Evolutionary conservation across 2,329 filamentous ascomycete species (phyloP).

Genomic region (Fusarium austroafricanum): DNA sequence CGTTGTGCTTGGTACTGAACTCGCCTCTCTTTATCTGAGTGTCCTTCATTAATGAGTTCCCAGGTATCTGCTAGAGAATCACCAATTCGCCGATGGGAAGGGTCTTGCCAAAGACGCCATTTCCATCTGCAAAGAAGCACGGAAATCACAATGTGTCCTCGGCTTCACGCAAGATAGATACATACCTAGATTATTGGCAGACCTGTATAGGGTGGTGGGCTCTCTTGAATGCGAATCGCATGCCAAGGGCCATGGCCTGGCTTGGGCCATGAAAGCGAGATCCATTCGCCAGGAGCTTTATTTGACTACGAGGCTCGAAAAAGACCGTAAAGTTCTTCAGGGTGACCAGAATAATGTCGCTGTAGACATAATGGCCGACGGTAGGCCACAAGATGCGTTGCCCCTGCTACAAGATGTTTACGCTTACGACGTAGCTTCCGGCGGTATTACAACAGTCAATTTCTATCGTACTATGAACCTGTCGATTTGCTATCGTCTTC

Average conservation of each 20-base stretch:
- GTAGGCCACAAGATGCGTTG: not conserved
- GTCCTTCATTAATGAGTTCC: not conserved
- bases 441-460: not conserved
- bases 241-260: not conserved
- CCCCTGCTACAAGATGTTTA: not conserved
- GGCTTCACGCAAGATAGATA: not conserved
- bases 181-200: not conserved
- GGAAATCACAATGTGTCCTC: not conserved
- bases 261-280: not conserved
- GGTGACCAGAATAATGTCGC: not conserved
- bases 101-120: not conserved
- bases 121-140: not conserved
- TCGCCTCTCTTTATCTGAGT: not conserved
- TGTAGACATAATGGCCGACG: not conserved
- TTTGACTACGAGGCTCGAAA: not conserved
- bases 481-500: not conserved
- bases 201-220: not conserved
- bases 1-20: not conserved
- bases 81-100: not conserved
- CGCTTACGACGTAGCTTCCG: not conserved
- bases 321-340: not conserved
- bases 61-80: not conserved
- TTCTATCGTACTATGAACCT: not conserved
- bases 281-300: not conserved
- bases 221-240: not conserved